Percentiles rank a stretch among this genome's conserved stretches.
These are phyloP conservation scores for Colletotrichum chlorophyti DNA, from an alignment of 2,329 filamentous ascomycete species.

Conservation along the genomic window DNA sequence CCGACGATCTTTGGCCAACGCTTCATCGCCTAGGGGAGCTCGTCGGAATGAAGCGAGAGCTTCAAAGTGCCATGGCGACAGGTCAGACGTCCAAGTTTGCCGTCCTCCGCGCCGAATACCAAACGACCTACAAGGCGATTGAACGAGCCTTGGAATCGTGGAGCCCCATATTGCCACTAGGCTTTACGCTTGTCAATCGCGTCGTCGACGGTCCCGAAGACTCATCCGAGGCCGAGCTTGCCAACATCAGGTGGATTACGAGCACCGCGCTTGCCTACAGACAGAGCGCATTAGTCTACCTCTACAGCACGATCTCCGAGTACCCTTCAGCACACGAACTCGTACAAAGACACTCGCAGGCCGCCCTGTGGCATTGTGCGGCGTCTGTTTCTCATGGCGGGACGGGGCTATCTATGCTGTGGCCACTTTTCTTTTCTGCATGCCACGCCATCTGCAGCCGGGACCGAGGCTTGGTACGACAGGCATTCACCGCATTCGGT, in stretches of 20 bases:
- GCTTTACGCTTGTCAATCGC: slow-evolving; percentile 28
- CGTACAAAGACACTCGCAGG: slow-evolving; percentile 27
- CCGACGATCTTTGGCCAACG: slow-evolving; percentile 25
- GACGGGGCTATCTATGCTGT: slow-evolving; percentile 22
- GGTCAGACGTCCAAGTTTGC: slow-evolving; percentile 16
- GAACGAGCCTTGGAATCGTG: slow-evolving; percentile 20
- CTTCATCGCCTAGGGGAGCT: slow-evolving; percentile 23
- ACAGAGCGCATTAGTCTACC: slow-evolving; percentile 23
- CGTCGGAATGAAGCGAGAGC: slow-evolving; percentile 14
- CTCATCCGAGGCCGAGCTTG: slow-evolving; percentile 22
- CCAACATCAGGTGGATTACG: slow-evolving; percentile 23
- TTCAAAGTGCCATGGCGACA: slow-evolving; percentile 6
- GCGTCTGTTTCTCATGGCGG: slow-evolving; percentile 25
- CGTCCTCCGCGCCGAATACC: slow-evolving; percentile 20
- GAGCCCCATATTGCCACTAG: slow-evolving; percentile 17
- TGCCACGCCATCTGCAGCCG: slow-evolving; percentile 27
- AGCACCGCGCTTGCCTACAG: slow-evolving; percentile 27
- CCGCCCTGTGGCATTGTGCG: slow-evolving; percentile 29
- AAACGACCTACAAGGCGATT: slow-evolving; percentile 17
- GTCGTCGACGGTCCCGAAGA: slow-evolving; percentile 26
- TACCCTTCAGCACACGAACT: slow-evolving; percentile 22
- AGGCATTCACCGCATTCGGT: slow-evolving; percentile 27
- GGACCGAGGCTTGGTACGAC: slow-evolving; percentile 27
- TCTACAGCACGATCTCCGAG: slow-evolving; percentile 21
- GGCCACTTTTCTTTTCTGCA: slow-evolving; percentile 27